Evolutionary conservation across 768 basidiomycete species (phyloP), one percentile per base, ranked within the genome.

Genomic region (Psilocybe cyanescens): DNA sequence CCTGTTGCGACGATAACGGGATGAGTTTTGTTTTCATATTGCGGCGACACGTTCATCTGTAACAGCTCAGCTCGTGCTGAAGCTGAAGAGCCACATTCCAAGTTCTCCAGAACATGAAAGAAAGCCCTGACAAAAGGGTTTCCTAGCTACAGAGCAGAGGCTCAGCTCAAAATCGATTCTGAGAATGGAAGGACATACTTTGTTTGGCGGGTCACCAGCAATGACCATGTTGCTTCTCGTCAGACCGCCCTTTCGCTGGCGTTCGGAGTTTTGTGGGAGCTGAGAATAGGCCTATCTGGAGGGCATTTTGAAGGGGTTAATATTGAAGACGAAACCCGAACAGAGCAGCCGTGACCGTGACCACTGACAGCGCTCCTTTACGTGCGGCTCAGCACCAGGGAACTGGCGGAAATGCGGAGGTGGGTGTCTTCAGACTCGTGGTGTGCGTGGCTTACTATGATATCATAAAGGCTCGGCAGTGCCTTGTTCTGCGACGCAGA

Each of bases 121-220:
- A 78, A 81, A 31, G 75, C 79, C 8, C 59, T 81, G 24, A 76
- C 76, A 0, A 70, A 72, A n/a, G 78, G 76, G 8, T 79, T 80
- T 70, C 78, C 79, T 1, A 79, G 75, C 3, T 79, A 80, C 57
- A 76, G 78, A 49, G 75, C 75, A 1, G 72, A 74, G 41, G 62
- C 75, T 1, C 63, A 69, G 28, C 72, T 79, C 35, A 48, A 75
- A 41, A 66, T 72, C 11, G 78, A 79, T 62, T 66, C 75, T 16
- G 65, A 59, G n/a, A 75, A 74, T 12, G 77, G 79, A 1, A 73
- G 72, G 54, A 73, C 68, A 4, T 79, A 73, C 65, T 67, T 78
- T 14, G 79, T 75, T 46, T 76, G 78, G 19, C 78, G 78, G 2
- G 80, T 78, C 67, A 76, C 75, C 33, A 80, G 78, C 67, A 70